These are phyloP conservation scores for Aspergillus spinulosporus DNA, from an alignment of 2,329 filamentous ascomycete species.

Conservation along the genomic window DNA sequence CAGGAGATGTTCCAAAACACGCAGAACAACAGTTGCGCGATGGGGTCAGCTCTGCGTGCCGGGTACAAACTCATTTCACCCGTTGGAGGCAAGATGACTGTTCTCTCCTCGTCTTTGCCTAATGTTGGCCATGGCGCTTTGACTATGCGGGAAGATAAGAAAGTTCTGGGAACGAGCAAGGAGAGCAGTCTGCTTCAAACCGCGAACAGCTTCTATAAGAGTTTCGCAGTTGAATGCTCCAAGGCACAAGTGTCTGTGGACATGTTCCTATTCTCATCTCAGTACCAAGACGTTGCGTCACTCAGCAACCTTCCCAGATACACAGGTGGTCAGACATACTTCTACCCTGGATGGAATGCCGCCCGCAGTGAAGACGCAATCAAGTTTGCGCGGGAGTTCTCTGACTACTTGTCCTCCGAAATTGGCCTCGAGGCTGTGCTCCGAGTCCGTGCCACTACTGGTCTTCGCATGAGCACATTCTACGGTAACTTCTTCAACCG, in stretches of 20 bases:
- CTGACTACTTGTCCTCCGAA: slow-evolving; percentile 93
- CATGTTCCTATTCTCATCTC: slow-evolving; percentile 95
- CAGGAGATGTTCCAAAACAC: slow-evolving; percentile 97
- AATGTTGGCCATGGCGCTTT: slow-evolving; percentile 88
- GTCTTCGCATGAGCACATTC: slow-evolving; percentile 93
- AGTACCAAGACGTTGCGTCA: slow-evolving; percentile 96
- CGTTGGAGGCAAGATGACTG: slow-evolving; percentile 90
- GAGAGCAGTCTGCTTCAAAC: slow-evolving; percentile 86
- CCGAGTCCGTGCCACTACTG: slow-evolving; percentile 90
- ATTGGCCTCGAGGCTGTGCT: slow-evolving; percentile 96
- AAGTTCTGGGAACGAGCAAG: slow-evolving; percentile 91
- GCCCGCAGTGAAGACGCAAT: slow-evolving; percentile 91
- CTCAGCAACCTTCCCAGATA: slow-evolving; percentile 94
- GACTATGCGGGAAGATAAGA: slow-evolving; percentile 95
- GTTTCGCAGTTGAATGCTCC: slow-evolving; percentile 96
- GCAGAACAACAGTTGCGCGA: slow-evolving; percentile 83
- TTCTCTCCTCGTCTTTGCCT: slow-evolving; percentile 84
- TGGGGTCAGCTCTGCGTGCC: slow-evolving; percentile 89
- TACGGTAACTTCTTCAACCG: slow-evolving; percentile 99
- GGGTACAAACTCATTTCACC: slow-evolving; percentile 95
- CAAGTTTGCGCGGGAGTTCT: slow-evolving; percentile 96
- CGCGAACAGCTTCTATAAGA: slow-evolving; percentile 96
- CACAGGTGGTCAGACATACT: slow-evolving; percentile 96
- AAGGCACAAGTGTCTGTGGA: slow-evolving; percentile 98
- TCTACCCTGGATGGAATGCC: slow-evolving; percentile 97